Evolutionary conservation across 805 yeast genomes (phyloP).

Genomic region (Vanderwaltozyma tropicalis): DNA sequence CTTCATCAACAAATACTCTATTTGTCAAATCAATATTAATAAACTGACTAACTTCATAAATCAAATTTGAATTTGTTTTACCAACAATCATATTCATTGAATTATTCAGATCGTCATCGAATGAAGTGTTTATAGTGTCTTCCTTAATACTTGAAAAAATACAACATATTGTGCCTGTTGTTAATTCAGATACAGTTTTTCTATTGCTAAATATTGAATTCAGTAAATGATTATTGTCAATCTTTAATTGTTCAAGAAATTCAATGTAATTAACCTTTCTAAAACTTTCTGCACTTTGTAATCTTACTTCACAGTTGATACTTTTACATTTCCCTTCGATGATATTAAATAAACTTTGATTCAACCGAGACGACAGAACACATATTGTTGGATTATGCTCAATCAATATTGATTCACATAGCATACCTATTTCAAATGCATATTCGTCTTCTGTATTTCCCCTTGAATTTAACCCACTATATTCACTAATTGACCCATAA

Average conservation of each 20-base stretch:
- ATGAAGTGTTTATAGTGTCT: no score
- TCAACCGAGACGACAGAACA: constrained; percentile 13
- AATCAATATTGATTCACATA: constrained; percentile 9
- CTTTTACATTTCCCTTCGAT: constrained; percentile 5
- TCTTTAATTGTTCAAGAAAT: no score
- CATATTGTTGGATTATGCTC: constrained; percentile 12
- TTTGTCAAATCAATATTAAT: constrained; percentile 1
- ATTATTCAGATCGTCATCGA: not conserved
- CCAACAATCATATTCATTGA: not conserved
- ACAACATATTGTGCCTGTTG: no score
- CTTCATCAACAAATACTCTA: constrained; percentile 18
- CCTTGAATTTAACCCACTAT: not conserved
- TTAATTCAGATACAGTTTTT: no score
- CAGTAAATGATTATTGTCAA: no score
- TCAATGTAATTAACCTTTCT: no score
- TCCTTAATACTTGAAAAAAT: no score
- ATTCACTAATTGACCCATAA: no score
- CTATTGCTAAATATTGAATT: no score
- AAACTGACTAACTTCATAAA: not conserved
- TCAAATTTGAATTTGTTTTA: no score
- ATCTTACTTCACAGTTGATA: not conserved
- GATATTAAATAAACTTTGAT: constrained; percentile 5
- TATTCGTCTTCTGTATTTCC: not conserved
- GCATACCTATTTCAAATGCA: constrained; percentile 9
- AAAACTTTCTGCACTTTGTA: no score